Evolutionary conservation across 2,329 filamentous ascomycete genomes (phyloP).

Genomic region (Fusarium dimerum): DNA sequence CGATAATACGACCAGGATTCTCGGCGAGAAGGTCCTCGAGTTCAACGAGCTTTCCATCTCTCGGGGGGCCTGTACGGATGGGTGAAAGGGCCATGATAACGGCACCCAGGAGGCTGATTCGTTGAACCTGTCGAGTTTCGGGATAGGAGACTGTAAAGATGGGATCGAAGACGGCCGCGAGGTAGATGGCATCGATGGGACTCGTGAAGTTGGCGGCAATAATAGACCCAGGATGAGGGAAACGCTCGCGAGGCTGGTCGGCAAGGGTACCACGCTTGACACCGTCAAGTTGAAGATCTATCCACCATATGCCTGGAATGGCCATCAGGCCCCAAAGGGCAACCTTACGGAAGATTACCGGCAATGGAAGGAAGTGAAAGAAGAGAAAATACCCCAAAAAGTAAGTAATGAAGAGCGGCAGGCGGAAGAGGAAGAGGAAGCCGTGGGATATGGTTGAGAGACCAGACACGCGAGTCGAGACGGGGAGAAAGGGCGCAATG

Average conservation of each 20-base stretch:
- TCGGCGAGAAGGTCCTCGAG: constrained; percentile 62
- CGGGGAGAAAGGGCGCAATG: constrained; percentile 92
- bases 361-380: constrained; percentile 76
- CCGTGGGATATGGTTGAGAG: constrained; percentile 65
- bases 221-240: constrained; percentile 77
- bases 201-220: constrained; percentile 92
- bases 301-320: constrained; percentile 95
- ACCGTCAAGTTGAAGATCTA: constrained; percentile 96
- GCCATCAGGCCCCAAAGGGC: constrained; percentile 85
- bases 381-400: constrained; percentile 73
- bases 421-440: constrained; percentile 76
- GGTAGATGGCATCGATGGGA: constrained; percentile 89
- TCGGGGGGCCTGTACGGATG: constrained; percentile 50
- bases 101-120: constrained; percentile 74
- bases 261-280: constrained; percentile 88
- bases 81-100: constrained; percentile 70
- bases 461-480: constrained; percentile 64
- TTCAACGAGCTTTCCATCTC: constrained; percentile 55
- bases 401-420: constrained; percentile 74
- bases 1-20: constrained; percentile 75
- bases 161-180: constrained; percentile 94
- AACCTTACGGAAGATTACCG: constrained; percentile 69
- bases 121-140: constrained; percentile 69
- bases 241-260: constrained; percentile 69
- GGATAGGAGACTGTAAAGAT: constrained; percentile 90